Evolutionary conservation across 352 stramenopile species (phyloP), one percentile per base, ranked within the genome.

Genomic region (Globisporangium orthogonon): DNA sequence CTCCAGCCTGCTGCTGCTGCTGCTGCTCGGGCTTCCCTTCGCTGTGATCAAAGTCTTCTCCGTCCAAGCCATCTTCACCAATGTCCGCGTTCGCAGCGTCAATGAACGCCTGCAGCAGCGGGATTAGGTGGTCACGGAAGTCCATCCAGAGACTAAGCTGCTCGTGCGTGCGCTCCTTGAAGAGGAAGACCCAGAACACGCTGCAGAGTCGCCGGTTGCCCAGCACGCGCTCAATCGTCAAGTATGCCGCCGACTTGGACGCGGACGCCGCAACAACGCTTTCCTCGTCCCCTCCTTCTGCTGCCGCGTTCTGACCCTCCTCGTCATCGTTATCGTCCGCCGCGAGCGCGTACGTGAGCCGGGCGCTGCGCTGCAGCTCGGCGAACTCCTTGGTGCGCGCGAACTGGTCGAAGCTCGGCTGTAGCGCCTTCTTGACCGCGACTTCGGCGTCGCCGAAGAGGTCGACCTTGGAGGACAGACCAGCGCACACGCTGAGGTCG

Each of bases 121-220:
- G 84, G 31, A 89, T 39, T 4, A 94, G 52, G 7, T 89, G 77
- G 60, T 91, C 78, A 17, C 71, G 72, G 41, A 88, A 74, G 33
- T 94, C 84, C 82, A 94, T 91, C 82, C 82, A 94, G 17, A 91
- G 59, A 67, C 84, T 94, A 44, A 94, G 47, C 39, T 87, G 80
- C 48, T 89, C 71, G 52, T 94, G 84, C 4, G 76, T 84, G 43
- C 84, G 82, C 35, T 94, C 84, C 54, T 92, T 91, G 63, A 91
- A 94, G 15, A 94, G 52, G 59, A 89, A 91, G 7, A 94, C 80
- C 84, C 84, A 94, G 53, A 94, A 94, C 0, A 94, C 76, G 47
- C 84, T 92, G 56, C 84, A 94, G 14, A 94, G 58, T 30, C 84
- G 71, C 5, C 84, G 72, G 60, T 94, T 94, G 17, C 65, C 69